Percentiles rank a stretch among this genome's conserved stretches.
Conservation (phyloP, 495 filamentous ascomycete genomes). For the Penicillium simplicissimum region DNA sequence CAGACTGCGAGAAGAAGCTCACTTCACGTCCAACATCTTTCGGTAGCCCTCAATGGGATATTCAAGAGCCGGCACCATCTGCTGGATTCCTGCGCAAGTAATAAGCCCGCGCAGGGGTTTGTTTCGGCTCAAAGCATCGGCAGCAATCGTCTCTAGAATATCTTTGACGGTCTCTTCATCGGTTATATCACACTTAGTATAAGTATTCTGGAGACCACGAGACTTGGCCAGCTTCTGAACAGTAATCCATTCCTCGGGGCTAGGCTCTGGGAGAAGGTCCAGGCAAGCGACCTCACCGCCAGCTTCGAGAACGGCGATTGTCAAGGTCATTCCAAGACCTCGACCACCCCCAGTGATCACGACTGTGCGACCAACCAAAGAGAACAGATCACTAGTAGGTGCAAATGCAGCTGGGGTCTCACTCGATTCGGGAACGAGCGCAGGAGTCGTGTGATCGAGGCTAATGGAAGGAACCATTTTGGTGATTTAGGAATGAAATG, state of each 20-base stretch:
- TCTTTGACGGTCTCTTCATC: constrained; percentile 47
- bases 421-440: constrained; percentile 24
- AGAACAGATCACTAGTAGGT: constrained; percentile 31
- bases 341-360: constrained; percentile 71
- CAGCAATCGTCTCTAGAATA: constrained; percentile 39
- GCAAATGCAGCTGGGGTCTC: constrained; percentile 27
- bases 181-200: constrained; percentile 58
- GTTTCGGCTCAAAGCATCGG: constrained; percentile 47
- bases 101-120: constrained; percentile 69
- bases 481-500: neutral
- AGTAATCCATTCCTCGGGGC: constrained; percentile 37
- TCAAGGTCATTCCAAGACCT: constrained; percentile 61
- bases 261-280: constrained; percentile 57
- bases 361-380: constrained; percentile 66
- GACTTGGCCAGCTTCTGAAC: constrained; percentile 51
- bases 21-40: constrained; percentile 68
- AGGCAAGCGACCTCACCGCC: constrained; percentile 64
- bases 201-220: constrained; percentile 44
- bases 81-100: constrained; percentile 82
- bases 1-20: constrained; percentile 1
- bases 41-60: constrained; percentile 62
- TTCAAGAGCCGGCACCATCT: constrained; percentile 60
- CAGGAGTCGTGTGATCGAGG: constrained; percentile 27
- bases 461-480: constrained; percentile 34
- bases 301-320: constrained; percentile 68